These are phyloP conservation scores for Phytopythium aichiense DNA, from an alignment of 352 stramenopile species.

Conservation along the genomic window DNA sequence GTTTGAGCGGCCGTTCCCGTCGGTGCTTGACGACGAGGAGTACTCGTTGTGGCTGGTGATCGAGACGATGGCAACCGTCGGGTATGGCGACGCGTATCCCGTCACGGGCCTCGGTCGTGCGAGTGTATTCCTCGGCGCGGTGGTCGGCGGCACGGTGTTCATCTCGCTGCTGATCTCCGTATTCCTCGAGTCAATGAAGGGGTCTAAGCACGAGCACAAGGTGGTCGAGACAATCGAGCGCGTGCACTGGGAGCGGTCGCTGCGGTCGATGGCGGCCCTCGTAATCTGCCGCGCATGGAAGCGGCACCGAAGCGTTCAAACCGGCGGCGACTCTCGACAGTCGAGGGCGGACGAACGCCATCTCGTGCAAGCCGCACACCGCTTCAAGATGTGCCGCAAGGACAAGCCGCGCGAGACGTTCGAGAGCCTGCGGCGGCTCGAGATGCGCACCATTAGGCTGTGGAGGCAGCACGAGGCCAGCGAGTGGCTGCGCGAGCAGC, in stretches of 20 bases:
- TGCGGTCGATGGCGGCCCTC: constrained; percentile 20
- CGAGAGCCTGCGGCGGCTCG: constrained; percentile 6
- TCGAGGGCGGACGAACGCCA: background rate
- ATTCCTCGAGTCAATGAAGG: constrained; percentile 57
- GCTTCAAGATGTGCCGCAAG: constrained; percentile 9
- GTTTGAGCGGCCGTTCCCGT: constrained; percentile 57
- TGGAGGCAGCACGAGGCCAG: background rate
- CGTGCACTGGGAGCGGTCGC: constrained; percentile 30
- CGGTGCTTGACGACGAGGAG: constrained; percentile 46
- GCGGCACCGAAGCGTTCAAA: constrained; percentile 6
- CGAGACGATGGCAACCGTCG: constrained; percentile 56
- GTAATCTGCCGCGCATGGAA: constrained; percentile 42
- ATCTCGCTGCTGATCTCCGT: constrained; percentile 61
- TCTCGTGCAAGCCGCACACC: constrained; percentile 15
- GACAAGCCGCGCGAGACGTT: constrained; percentile 9
- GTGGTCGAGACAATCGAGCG: constrained; percentile 42
- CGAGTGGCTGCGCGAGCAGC: constrained; percentile 2
- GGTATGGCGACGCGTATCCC: constrained; percentile 56
- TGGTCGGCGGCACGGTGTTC: constrained; percentile 46
- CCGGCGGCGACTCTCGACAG: background rate
- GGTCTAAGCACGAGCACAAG: constrained; percentile 47
- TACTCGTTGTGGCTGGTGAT: constrained; percentile 63
- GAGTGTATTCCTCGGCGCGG: constrained; percentile 40
- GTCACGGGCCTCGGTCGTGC: constrained; percentile 43
- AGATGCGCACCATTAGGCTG: constrained; percentile 3